Conservation (phyloP, 345 rosid species). For the Carallia brachiata region DNA sequence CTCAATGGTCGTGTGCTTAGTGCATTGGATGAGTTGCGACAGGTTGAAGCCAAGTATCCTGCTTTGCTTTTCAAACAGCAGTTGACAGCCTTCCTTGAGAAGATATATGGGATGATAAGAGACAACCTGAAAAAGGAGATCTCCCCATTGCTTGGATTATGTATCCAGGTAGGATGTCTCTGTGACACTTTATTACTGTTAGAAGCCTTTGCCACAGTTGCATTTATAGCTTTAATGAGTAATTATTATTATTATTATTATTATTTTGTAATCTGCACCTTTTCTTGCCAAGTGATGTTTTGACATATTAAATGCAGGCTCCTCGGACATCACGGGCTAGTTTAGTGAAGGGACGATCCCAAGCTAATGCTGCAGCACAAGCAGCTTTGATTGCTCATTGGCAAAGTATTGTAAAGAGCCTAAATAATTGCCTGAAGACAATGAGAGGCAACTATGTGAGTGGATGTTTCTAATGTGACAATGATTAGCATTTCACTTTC, state of each 20-base stretch:
- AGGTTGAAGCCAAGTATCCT: slow-evolving; percentile 93
- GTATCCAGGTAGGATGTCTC: slow-evolving; percentile 66
- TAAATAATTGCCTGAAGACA: slow-evolving; percentile 58
- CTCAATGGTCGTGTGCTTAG: slow-evolving; percentile 62
- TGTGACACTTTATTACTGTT: no score
- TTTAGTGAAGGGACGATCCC: slow-evolving; percentile 85
- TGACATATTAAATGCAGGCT: slow-evolving; percentile 47
- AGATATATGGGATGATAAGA: slow-evolving; percentile 94
- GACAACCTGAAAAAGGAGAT: slow-evolving; percentile 91
- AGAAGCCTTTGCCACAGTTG: not conserved
- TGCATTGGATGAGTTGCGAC: slow-evolving; percentile 71
- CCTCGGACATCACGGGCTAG: slow-evolving; percentile 87
- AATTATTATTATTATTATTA: no score
- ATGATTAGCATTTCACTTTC: slow-evolving; percentile 5
- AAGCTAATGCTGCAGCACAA: slow-evolving; percentile 89
- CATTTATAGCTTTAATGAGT: not conserved
- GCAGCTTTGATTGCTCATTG: slow-evolving; percentile 91
- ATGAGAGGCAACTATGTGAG: slow-evolving; percentile 79
- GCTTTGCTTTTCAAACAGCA: slow-evolving; percentile 93
- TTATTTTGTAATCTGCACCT: not conserved
- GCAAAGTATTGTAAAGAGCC: slow-evolving; percentile 84
- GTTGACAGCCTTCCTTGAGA: slow-evolving; percentile 92
- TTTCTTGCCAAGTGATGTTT: slow-evolving; percentile 1
- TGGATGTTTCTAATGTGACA: slow-evolving; percentile 1
- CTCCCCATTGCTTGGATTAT: slow-evolving; percentile 81